These are phyloP conservation scores for Mycogone perniciosa DNA, from an alignment of 2,329 filamentous ascomycete species.

Conservation along the genomic window DNA sequence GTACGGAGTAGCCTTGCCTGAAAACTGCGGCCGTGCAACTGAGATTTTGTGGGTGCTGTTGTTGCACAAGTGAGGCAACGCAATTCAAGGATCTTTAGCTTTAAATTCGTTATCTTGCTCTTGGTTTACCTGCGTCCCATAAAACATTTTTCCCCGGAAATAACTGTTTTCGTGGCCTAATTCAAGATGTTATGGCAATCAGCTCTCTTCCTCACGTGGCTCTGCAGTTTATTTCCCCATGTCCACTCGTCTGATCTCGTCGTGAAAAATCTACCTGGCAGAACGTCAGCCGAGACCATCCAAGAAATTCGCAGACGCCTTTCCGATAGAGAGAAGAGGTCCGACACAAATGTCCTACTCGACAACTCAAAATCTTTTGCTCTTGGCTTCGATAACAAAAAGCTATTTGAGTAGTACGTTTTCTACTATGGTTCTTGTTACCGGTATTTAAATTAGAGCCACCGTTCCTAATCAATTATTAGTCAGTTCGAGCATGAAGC, in stretches of 20 bases:
- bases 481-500: neutral
- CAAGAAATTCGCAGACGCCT: constrained; percentile 13
- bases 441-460: neutral
- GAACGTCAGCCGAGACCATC: constrained; percentile 9
- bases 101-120: too few relatives aligned
- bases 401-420: constrained; percentile 13
- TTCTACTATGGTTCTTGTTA: neutral
- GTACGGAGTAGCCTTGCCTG: too few relatives aligned
- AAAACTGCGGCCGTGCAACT: too few relatives aligned
- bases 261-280: constrained; percentile 12
- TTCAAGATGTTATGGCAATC: constrained; percentile 2
- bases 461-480: neutral
- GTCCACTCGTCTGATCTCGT: constrained; percentile 8
- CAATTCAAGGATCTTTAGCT: too few relatives aligned
- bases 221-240: neutral
- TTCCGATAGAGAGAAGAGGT: constrained; percentile 2
- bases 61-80: too few relatives aligned
- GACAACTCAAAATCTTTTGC: constrained; percentile 13
- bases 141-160: neutral
- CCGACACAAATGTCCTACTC: constrained; percentile 10
- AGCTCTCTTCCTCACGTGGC: constrained; percentile 1
- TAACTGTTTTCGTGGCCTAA: neutral
- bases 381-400: constrained; percentile 2
- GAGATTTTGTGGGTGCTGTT: too few relatives aligned
- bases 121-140: neutral